Evolutionary conservation across 257 asterid genomes (phyloP).

Genomic region (Fraxinus americana): DNA sequence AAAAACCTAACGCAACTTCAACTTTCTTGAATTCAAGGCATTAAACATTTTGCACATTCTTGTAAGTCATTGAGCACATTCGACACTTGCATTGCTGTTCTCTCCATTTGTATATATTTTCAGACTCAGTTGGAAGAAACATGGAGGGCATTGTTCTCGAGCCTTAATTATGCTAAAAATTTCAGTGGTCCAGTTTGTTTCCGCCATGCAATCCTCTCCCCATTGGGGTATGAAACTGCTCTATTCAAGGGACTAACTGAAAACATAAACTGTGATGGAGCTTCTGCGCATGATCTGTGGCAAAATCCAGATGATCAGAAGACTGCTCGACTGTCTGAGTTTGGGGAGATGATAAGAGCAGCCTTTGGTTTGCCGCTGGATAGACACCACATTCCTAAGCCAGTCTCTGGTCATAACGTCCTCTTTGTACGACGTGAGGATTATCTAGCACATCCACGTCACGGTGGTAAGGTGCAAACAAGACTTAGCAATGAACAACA

Average conservation of each 20-base stretch:
- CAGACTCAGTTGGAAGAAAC: conserved; percentile 94
- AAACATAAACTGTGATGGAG: conserved; percentile 64
- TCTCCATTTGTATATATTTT: neutral
- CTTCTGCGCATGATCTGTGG: conserved; percentile 71
- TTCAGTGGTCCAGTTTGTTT: conserved; percentile 73
- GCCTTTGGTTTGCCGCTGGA: conserved; percentile 75
- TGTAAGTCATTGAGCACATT: neutral
- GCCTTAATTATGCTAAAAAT: conserved; percentile 81
- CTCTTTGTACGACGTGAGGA: conserved; percentile 95
- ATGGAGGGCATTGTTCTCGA: conserved; percentile 84
- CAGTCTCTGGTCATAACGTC: conserved; percentile 52
- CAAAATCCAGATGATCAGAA: conserved; percentile 57
- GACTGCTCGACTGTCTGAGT: conserved; percentile 87
- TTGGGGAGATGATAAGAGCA: conserved; percentile 94
- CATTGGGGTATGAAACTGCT: conserved; percentile 93
- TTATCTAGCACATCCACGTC: conserved; percentile 95
- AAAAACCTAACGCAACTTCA: no score
- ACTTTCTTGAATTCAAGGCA: neutral
- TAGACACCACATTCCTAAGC: conserved; percentile 38
- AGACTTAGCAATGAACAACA: conserved; percentile 86
- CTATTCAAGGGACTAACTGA: conserved; percentile 78
- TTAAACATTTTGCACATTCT: neutral
- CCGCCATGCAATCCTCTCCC: conserved; percentile 83
- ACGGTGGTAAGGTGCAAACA: conserved; percentile 79
- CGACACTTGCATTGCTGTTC: neutral